Evolutionary conservation across 108 stramenopile genomes (phyloP), one percentile per base, ranked within the genome.

Genomic region (Parietichytrium sp.): DNA sequence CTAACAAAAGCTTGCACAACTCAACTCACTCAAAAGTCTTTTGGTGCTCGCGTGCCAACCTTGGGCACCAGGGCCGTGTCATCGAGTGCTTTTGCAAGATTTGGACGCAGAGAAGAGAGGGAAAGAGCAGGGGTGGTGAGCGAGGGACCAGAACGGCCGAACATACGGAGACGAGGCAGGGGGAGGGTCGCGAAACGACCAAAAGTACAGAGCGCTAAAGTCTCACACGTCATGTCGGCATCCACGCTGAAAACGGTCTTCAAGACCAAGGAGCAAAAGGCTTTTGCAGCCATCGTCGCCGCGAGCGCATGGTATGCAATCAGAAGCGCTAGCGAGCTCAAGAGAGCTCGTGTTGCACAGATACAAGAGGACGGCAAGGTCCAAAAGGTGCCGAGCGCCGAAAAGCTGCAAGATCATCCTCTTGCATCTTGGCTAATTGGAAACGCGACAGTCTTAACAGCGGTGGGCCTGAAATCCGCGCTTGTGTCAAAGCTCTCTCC

Each of bases 241-340:
- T 23, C 27, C 52, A 29, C 45, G 42, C 61, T 36, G 42, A 42
- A 15, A n/a, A 10, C 10, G 0, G 61, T 45, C 8, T 12, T 20
- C 20, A 16, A 72, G 61, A 72, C 61, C 6, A 72, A 33, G 13
- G 61, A 72, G 3, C 61, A 72, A 38, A 72, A 72, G 33, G 38
- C 42, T 8, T 33, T 42, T 8, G 29, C 33, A 2, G 38, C 45
- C n/a, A 33, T 72, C 0, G 33, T 25, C 38, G 61, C 42, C 20
- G 61, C 61, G 29, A 72, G 38, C 38, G 10, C 45, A 10, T 12
- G 15, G 61, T 72, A 72, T 72, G 61, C 38, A 25, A 45, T 72
- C 42, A 36, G 25, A 25, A 72, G 61, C 42, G 61, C 61, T 25
- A 3, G 20, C 2, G 25, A 72, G 61, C 38, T 72, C 15, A 72